Evolutionary conservation across 805 yeast genomes (phyloP).

Genomic region (Maudiozyma turicensis): DNA sequence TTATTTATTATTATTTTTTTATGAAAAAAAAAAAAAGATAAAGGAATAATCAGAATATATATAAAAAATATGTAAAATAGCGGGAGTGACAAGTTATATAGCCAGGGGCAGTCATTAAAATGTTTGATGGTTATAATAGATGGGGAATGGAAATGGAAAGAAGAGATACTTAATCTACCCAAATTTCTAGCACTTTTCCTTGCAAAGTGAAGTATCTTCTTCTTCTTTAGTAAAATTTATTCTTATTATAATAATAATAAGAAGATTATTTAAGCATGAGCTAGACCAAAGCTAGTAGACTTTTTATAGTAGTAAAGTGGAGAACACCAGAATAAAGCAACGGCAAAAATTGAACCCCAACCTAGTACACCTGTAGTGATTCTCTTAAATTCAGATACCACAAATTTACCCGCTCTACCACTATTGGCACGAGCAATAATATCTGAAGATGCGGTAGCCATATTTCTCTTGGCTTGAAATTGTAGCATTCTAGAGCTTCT

Average conservation of each 20-base stretch:
- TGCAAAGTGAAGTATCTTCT: background rate
- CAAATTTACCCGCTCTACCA: background rate
- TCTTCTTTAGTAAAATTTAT: background rate
- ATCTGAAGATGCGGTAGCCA: background rate
- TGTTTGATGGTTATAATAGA: no score
- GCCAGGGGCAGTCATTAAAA: no score
- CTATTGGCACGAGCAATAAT: background rate
- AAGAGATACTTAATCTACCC: no score
- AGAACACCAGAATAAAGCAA: conserved; percentile 23
- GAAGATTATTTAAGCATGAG: background rate
- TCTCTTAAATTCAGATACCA: conserved; percentile 18
- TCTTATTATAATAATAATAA: background rate
- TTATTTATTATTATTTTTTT: no score
- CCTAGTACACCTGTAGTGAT: conserved; percentile 11
- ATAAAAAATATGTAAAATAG: no score
- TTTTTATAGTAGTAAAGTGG: conserved; percentile 6
- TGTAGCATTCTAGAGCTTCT: conserved; percentile 1
- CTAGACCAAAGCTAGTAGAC: background rate
- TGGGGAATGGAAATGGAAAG: no score
- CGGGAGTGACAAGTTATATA: no score
- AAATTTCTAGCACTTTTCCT: background rate
- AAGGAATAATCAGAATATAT: no score
- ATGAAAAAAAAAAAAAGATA: no score
- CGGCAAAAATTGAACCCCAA: conserved; percentile 13
- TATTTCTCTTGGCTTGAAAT: background rate